Evolutionary conservation across 257 asterid species (phyloP), one percentile per base, ranked within the genome.

Genomic region (Echium plantagineum): DNA sequence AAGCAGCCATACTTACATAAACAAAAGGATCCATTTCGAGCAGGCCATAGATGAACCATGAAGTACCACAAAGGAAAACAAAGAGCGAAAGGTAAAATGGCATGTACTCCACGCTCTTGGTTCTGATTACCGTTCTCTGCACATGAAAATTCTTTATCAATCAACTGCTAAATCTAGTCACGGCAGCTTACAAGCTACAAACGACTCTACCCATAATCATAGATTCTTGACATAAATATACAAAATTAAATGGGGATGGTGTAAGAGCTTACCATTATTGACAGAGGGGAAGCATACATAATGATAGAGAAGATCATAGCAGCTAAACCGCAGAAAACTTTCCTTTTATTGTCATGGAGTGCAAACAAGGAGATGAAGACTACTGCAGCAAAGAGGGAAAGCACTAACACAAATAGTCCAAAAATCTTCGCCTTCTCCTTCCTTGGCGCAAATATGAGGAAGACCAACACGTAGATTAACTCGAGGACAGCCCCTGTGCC

Each of bases 271-370:
- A 90, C 96, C 86, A 87, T 81, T 52, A 83, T 61, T 0, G 96
- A 79, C 4, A 90, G 52, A 15, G 97, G 97, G 2, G 97, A 81
- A 48, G 85, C 97, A 63, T 90, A 90, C 96, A 90, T 90, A 0
- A 83, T 55, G 65, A 83, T 81, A 53, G 94, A 84, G 79, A 85
- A 87, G 2, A 87, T 21, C 0, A 86, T 59, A 15, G 89, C 88
- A 21, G 81, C 90, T 62, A 71, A 67, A 4, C 95, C 97, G 65
- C 90, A 78, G 3, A 90, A 58, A 7, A 74, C 7, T 70, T 81
- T 81, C 71, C 76, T 78, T 9, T 46, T 66, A 3, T 73, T 68
- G 6, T 46, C 65, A 64, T 71, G 81, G 47, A 83, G 66, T n/a
- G 84, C 90, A 9, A 83, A 72, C 35, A 72, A 5, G 0, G 94